phyloP scores from a whole-genome alignment of 805 yeast genomes.

The Starmera amethionina region DNA sequence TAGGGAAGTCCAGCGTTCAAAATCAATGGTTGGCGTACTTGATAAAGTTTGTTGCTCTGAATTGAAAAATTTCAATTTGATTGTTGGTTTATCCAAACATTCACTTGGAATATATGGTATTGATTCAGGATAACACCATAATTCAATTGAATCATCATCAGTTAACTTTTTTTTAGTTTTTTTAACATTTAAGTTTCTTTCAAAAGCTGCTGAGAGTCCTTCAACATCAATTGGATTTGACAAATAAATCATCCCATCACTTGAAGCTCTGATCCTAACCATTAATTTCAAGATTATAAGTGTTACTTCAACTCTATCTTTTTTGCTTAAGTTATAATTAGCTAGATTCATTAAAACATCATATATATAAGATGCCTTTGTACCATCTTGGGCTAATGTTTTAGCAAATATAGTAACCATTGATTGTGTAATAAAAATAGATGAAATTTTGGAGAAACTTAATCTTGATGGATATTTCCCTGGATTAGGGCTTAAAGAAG shows the following conservation, averaged over 20 bases:
- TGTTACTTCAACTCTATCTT: conserved; percentile 24
- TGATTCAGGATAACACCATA: conserved; percentile 58
- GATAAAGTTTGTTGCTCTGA: conserved; percentile 13
- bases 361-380: conserved; percentile 18
- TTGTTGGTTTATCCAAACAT: conserved; percentile 31
- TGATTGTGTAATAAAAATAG: conserved; percentile 10
- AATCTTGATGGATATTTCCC: neutral
- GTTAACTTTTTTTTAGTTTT: conserved; percentile 12
- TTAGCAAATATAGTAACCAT: conserved; percentile 19
- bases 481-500: conserved; percentile 8
- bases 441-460: conserved; percentile 5
- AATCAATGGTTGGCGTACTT: conserved; percentile 24
- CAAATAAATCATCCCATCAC: conserved; percentile 35
- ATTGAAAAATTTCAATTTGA: conserved; percentile 11
- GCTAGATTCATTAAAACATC: conserved; percentile 21
- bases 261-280: conserved; percentile 42
- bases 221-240: conserved; percentile 51
- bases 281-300: conserved; percentile 43
- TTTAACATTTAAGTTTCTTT: conserved; percentile 31
- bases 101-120: conserved; percentile 37
- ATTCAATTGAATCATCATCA: conserved; percentile 16
- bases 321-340: conserved; percentile 24
- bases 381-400: conserved; percentile 15
- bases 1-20: conserved; percentile 41
- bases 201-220: conserved; percentile 52